phyloP scores from a whole-genome alignment of 2,329 filamentous ascomycete species.

The Colletotrichum karsti region DNA sequence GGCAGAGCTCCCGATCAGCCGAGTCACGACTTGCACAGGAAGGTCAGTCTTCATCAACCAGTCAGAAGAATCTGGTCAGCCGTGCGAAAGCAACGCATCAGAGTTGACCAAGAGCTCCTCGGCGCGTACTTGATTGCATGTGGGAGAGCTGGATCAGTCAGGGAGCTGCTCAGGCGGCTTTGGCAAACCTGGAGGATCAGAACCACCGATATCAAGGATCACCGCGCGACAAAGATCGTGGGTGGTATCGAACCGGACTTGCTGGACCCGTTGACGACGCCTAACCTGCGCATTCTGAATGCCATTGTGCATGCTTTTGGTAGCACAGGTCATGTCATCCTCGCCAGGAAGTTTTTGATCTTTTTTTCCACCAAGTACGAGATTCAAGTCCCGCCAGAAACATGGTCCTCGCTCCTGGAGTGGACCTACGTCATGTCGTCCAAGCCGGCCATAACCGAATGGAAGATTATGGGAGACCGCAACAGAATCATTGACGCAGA shows the following conservation, averaged over 20 bases:
- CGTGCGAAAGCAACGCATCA: not conserved
- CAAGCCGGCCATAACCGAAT: slow-evolving; percentile 46
- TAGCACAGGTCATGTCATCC: slow-evolving; percentile 69
- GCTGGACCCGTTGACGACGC: slow-evolving; percentile 62
- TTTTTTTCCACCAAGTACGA: slow-evolving; percentile 68
- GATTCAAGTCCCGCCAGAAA: slow-evolving; percentile 61
- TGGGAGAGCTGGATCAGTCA: slow-evolving; percentile 14
- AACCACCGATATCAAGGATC: slow-evolving; percentile 14
- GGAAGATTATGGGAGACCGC: slow-evolving; percentile 40
- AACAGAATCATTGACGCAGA: slow-evolving; percentile 45
- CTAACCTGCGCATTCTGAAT: slow-evolving; percentile 66
- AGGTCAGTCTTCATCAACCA: slow-evolving; percentile 12
- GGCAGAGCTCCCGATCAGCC: slow-evolving; percentile 15
- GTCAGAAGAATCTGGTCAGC: slow-evolving; percentile 22
- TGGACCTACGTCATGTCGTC: slow-evolving; percentile 69
- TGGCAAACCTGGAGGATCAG: slow-evolving; percentile 10
- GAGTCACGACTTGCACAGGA: slow-evolving; percentile 18
- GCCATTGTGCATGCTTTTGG: slow-evolving; percentile 75
- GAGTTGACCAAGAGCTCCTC: slow-evolving; percentile 13
- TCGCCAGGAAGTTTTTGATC: slow-evolving; percentile 68
- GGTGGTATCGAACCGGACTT: slow-evolving; percentile 48
- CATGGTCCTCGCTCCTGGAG: slow-evolving; percentile 74
- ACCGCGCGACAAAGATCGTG: slow-evolving; percentile 33
- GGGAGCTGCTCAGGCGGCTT: slow-evolving; percentile 3
- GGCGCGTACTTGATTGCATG: slow-evolving; percentile 24